Evolutionary conservation across 2,329 filamentous ascomycete genomes (phyloP).

Genomic region (Botrytis galanthina): DNA sequence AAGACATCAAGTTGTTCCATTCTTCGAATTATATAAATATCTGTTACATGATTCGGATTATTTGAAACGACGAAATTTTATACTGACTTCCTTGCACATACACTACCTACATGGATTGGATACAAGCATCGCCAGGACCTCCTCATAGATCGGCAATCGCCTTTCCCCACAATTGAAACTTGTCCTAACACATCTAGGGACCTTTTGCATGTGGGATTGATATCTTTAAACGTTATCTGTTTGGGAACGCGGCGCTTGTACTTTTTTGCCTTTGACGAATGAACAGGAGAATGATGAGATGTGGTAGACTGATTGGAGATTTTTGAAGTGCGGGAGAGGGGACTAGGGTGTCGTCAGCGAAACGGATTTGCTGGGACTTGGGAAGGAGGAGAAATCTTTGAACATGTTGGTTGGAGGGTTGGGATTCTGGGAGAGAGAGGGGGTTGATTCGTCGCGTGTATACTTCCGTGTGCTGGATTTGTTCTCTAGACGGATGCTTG

Average conservation of each 20-base stretch:
- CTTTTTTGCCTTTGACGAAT: not conserved
- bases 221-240: not conserved
- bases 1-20: not conserved
- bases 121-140: not conserved
- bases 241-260: not conserved
- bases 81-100: not conserved
- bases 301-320: not conserved
- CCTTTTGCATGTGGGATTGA: not conserved
- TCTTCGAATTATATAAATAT: not conserved
- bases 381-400: not conserved
- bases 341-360: slow-evolving; percentile 7
- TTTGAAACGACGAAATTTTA: not conserved
- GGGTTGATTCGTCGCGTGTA: not conserved
- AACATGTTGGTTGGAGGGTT: not conserved
- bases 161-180: not conserved
- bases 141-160: not conserved
- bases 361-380: not conserved
- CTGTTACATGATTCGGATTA: slow-evolving; percentile 10
- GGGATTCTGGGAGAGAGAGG: not conserved
- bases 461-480: not conserved
- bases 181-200: not conserved
- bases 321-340: not conserved
- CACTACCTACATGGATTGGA: not conserved
- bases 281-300: not conserved
- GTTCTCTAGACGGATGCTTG: not conserved